Evolutionary conservation across 2,329 filamentous ascomycete species (phyloP).

Genomic region (Cadophora gregata): DNA sequence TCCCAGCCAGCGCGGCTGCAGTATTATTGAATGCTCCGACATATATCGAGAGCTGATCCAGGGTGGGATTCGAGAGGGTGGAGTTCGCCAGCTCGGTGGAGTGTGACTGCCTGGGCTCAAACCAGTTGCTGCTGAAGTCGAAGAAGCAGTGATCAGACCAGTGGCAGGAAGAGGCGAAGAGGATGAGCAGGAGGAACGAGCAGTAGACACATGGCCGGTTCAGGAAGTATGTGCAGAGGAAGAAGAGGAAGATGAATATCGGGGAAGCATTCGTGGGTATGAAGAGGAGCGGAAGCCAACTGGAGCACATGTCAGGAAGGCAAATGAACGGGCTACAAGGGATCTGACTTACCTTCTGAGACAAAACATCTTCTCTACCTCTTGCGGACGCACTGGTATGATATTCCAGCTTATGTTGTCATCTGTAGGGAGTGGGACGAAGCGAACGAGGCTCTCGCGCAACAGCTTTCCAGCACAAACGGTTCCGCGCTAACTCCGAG

Average conservation of each 20-base stretch:
- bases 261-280: conserved; percentile 87
- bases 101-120: conserved; percentile 68
- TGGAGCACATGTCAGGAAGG: conserved; percentile 46
- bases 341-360: conserved; percentile 57
- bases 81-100: conserved; percentile 38
- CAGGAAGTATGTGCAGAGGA: conserved; percentile 93
- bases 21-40: conserved; percentile 67
- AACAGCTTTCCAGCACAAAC: background rate
- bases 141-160: conserved; percentile 93
- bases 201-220: conserved; percentile 98
- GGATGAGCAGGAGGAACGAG: conserved; percentile 91
- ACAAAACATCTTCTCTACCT: conserved; percentile 60
- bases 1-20: conserved; percentile 68
- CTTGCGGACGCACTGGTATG: conserved; percentile 19
- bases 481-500: conserved; percentile 1
- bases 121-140: conserved; percentile 91
- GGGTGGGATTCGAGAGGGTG: conserved; percentile 38
- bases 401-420: conserved; percentile 34
- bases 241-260: conserved; percentile 85
- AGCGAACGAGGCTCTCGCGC: conserved; percentile 9
- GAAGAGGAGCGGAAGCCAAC: conserved; percentile 87
- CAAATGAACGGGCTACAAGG: background rate
- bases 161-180: conserved; percentile 90
- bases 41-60: conserved; percentile 46
- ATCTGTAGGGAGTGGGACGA: conserved; percentile 26